A percentile compares a stretch with the other conserved stretches of the same genome.
Evolutionary conservation across 2,329 filamentous ascomycete species (phyloP).

Genomic region (Fusarium anguioides): DNA sequence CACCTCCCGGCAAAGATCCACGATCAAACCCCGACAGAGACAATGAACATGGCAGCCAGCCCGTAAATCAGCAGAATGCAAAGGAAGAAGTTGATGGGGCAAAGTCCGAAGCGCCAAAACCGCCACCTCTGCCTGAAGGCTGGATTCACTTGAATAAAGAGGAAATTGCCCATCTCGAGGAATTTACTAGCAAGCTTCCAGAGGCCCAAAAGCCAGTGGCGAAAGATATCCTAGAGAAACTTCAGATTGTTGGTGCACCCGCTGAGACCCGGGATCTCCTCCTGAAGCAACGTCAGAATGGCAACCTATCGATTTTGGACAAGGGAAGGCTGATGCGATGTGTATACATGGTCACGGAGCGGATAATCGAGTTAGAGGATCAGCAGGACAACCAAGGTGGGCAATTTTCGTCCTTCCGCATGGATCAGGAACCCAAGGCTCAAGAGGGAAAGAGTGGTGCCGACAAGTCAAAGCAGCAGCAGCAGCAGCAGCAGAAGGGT

Average conservation of each 20-base stretch:
- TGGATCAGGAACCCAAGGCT: slow-evolving; percentile 39
- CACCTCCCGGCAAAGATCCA: slow-evolving; percentile 53
- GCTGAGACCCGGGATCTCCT: slow-evolving; percentile 71
- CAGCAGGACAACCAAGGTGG: slow-evolving; percentile 33
- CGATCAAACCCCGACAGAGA: slow-evolving; percentile 44
- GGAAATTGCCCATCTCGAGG: slow-evolving; percentile 65
- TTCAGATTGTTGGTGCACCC: slow-evolving; percentile 77
- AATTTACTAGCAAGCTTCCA: slow-evolving; percentile 71
- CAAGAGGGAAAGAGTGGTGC: slow-evolving; percentile 35
- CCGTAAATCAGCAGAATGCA: slow-evolving; percentile 33
- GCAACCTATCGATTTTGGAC: slow-evolving; percentile 60
- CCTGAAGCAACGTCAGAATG: slow-evolving; percentile 65
- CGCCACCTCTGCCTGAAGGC: slow-evolving; percentile 56
- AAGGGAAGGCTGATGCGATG: slow-evolving; percentile 53
- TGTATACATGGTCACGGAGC: slow-evolving; percentile 52
- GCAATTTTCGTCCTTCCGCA: slow-evolving; percentile 35
- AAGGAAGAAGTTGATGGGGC: slow-evolving; percentile 23
- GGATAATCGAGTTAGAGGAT: slow-evolving; percentile 48
- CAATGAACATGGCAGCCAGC: slow-evolving; percentile 37
- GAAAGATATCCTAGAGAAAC: slow-evolving; percentile 67
- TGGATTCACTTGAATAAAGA: slow-evolving; percentile 60
- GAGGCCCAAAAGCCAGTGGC: slow-evolving; percentile 69
- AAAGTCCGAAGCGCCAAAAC: slow-evolving; percentile 42
- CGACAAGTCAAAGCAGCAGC: slow-evolving; percentile 42
- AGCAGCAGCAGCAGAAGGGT: slow-evolving; percentile 47